Base-by-base conservation (phyloP, 768 basidiomycete species). In the Russula vinacea region DNA sequence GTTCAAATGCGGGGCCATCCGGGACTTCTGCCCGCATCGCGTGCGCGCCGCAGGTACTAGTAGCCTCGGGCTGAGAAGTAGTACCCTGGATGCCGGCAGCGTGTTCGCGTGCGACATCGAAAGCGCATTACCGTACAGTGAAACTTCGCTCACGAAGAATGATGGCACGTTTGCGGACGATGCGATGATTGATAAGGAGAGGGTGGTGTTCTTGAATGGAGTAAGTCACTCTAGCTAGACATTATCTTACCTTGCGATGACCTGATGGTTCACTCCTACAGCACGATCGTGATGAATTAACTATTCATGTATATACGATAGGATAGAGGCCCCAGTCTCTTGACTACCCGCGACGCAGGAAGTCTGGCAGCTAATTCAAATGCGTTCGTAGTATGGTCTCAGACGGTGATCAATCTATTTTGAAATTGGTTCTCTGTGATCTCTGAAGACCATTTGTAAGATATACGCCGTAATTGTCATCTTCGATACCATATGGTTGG, bases 121-220 rank as follows among this genome's bases (percentile, higher is more conserved):
- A 47, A 57, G 55, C n/a, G 37, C 49, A 10, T 16, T 62, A 32
- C 47, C 49, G 8, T 62, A 57, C 19, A 10, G 29, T 33, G 62
- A 62, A 24, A 49, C 11, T 8, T 52, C 29, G 8, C 37, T 62
- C 5, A 29, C 14, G 39, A 42, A 24, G n/a, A 5, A 52, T 26
- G 22, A 52, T 8, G 24, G 29, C 24, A 19, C 22, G 13, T 22
- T 51, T 7, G 24, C 45, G 40, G n/a, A 33, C 3, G 44, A 47
- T 17, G 51, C 52, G 37, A n/a, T 64, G 53, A 35, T 64, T 22
- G 62, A 64, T 37, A 19, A 29, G 22, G 62, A 53, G 26, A 57
- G 42, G 26, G 22, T 55, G 4, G 10, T 49, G n/a, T 39, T 51
- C 35, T 50, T 44, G n/a, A 32, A 40, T 14, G 26, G 22, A 3